Conservation (phyloP, 1,284 basidiomycete genomes). For the Wallemia ichthyophaga region DNA sequence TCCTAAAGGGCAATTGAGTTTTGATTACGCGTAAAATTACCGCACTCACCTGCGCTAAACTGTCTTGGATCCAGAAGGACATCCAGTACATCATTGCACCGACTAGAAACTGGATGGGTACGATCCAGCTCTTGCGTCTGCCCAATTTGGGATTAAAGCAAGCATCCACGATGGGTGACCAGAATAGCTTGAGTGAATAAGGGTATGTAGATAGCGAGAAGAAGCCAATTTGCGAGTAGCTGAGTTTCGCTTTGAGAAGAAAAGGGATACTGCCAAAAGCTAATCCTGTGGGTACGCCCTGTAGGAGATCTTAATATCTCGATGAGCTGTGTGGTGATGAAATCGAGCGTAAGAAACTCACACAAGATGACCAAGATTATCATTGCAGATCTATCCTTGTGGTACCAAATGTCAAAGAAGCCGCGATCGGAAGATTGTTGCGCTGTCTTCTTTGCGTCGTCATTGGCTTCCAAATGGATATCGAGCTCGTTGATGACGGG, state of each 20-base stretch:
- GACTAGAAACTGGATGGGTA: conserved; percentile 79
- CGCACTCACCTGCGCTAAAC: conserved; percentile 44
- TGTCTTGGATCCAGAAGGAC: conserved; percentile 41
- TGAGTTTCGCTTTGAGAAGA: conserved; percentile 72
- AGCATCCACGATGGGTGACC: conserved; percentile 94
- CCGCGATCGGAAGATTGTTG: not conserved
- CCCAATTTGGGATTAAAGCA: conserved; percentile 52
- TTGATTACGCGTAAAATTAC: not conserved
- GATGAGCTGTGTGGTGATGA: not conserved
- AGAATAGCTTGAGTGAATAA: conserved; percentile 85
- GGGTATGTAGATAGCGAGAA: conserved; percentile 88
- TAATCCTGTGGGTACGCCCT: conserved; percentile 69
- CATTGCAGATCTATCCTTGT: not conserved
- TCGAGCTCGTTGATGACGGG: not conserved
- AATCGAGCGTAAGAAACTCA: not conserved
- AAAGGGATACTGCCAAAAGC: conserved; percentile 69
- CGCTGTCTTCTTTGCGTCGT: not conserved
- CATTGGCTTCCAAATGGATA: not conserved
- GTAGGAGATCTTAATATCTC: conserved; percentile 38
- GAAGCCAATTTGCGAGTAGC: conserved; percentile 82
- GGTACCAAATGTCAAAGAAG: not conserved
- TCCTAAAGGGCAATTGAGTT: conserved; percentile 23
- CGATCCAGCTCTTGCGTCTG: conserved; percentile 90
- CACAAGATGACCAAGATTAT: not conserved
- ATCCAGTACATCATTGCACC: conserved; percentile 69